phyloP scores from a whole-genome alignment of 306 rosid species.

The Alnus glutinosa region DNA sequence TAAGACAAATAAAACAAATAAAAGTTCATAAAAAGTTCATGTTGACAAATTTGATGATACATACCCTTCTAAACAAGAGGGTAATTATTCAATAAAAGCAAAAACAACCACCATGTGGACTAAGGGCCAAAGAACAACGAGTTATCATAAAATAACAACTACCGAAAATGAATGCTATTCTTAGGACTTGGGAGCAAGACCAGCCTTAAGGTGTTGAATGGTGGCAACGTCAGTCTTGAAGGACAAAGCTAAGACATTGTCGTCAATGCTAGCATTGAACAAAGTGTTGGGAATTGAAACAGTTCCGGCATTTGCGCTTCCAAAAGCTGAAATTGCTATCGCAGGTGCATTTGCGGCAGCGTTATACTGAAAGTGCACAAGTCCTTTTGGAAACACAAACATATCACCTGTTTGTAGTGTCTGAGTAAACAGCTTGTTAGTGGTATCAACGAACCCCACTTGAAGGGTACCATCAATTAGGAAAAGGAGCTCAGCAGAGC shows the following conservation, averaged over 20 bases:
- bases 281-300: constrained; percentile 45
- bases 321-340: constrained; percentile 50
- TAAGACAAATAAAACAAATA: too few relatives aligned
- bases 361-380: constrained; percentile 53
- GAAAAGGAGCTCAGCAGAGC: constrained; percentile 50
- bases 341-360: constrained; percentile 14
- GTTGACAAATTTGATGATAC: too few relatives aligned
- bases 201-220: constrained; percentile 44
- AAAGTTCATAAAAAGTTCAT: too few relatives aligned
- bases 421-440: constrained; percentile 49
- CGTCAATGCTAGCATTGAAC: constrained; percentile 41
- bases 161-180: not conserved
- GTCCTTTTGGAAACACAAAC: constrained; percentile 56
- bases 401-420: constrained; percentile 41
- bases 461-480: constrained; percentile 36
- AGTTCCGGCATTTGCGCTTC: constrained; percentile 46
- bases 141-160: not conserved
- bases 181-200: constrained; percentile 35
- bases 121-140: not conserved
- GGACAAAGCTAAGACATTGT: constrained; percentile 45
- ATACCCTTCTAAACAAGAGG: too few relatives aligned
- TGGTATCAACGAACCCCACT: constrained; percentile 56
- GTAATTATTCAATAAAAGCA: not conserved
- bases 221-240: constrained; percentile 48
- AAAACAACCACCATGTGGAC: not conserved